A percentile compares a stretch with the other conserved stretches of the same genome.
Conservation (phyloP, 2,329 filamentous ascomycete species). For the Botryotinia convoluta region DNA sequence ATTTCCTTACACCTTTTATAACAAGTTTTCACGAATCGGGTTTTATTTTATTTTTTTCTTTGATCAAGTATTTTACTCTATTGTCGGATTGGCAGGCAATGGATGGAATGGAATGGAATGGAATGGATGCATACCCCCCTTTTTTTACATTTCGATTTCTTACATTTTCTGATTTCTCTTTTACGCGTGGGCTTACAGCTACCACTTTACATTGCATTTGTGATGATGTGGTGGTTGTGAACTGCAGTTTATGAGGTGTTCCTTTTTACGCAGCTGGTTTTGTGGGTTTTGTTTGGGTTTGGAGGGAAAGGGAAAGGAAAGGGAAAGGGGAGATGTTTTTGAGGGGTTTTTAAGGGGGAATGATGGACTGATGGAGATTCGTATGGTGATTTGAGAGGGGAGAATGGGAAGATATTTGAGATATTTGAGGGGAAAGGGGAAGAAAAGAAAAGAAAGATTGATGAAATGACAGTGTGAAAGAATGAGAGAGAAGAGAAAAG, state of each 20-base stretch:
- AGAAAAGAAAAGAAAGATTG: not conserved
- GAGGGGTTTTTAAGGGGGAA: too few relatives aligned
- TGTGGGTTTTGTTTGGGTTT: not conserved
- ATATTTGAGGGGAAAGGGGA: not conserved
- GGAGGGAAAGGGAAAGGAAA: not conserved
- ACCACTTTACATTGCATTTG: not conserved
- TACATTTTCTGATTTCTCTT: not conserved
- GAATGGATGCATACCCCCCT: constrained; percentile 13
- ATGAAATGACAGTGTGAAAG: not conserved
- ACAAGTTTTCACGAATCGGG: not conserved
- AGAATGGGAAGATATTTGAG: not conserved
- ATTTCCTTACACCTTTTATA: not conserved
- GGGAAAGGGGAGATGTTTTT: not conserved
- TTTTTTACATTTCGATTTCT: constrained; percentile 1
- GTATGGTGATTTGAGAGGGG: not conserved
- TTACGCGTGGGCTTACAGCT: not conserved
- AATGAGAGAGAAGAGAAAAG: not conserved
- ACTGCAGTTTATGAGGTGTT: not conserved
- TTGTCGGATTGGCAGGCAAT: not conserved
- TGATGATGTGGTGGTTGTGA: not conserved
- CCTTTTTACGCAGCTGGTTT: not conserved
- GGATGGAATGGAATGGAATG: not conserved
- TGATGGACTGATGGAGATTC: not conserved
- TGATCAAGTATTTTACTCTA: constrained; percentile 3
- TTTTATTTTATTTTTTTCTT: not conserved